A percentile compares a stretch with the other conserved stretches of the same genome.
Conservation (phyloP, 192 early-diverging fungal species). For the Jimgerdemannia flammicorona region DNA sequence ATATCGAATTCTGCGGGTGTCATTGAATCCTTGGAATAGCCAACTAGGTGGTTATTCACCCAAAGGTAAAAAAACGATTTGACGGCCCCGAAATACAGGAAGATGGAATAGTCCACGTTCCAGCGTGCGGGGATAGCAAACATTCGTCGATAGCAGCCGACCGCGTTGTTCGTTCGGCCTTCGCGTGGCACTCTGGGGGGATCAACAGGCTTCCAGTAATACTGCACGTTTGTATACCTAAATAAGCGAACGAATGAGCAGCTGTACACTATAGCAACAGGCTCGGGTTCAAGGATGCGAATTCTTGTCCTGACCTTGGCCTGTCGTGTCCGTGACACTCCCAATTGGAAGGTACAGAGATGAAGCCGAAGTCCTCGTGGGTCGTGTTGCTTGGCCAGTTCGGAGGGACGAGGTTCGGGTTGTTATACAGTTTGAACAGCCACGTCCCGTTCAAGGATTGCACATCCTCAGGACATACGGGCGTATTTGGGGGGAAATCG, state of each 20-base stretch:
- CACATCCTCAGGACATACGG: background rate
- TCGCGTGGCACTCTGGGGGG: conserved; percentile 1
- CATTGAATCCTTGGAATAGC: conserved; percentile 16
- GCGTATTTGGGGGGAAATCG: conserved; percentile 1
- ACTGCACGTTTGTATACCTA: background rate
- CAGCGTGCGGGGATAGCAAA: background rate
- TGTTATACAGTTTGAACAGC: conserved; percentile 11
- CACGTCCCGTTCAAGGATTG: conserved; percentile 13
- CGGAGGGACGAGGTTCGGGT: conserved; percentile 1
- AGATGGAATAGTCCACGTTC: conserved; percentile 2
- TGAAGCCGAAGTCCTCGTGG: conserved; percentile 1
- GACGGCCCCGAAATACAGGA: conserved; percentile 11
- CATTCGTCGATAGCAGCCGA: conserved; percentile 12
- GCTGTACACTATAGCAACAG: too few relatives aligned
- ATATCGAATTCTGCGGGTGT: conserved; percentile 12
- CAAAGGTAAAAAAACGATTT: conserved; percentile 12
- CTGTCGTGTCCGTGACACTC: conserved; percentile 13
- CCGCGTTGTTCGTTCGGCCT: conserved; percentile 2
- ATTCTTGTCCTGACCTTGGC: background rate
- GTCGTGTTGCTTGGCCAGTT: conserved; percentile 6
- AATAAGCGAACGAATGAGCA: too few relatives aligned
- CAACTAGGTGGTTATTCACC: conserved; percentile 11
- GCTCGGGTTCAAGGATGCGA: background rate
- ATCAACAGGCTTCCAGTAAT: background rate
- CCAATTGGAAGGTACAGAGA: conserved; percentile 11